Percentiles rank a stretch among this genome's conserved stretches.
Evolutionary conservation across 164 flowering plant species (phyloP).

Genomic region (Vitis rupestris): DNA sequence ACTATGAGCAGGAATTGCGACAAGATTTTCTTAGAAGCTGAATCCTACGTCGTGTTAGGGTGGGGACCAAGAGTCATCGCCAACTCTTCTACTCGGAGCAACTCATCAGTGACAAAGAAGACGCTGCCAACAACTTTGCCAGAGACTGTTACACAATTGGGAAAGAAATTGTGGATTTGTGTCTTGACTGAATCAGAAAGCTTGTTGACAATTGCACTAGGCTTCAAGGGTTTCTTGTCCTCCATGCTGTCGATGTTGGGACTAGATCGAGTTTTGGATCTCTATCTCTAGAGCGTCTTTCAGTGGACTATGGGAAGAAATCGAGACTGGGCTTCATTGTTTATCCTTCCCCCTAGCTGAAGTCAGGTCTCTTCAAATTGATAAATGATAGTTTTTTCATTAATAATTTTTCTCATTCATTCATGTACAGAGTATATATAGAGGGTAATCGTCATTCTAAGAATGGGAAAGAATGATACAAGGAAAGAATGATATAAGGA

Average conservation of each 20-base stretch:
- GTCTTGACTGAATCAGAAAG: conserved; percentile 64
- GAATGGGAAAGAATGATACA: no score
- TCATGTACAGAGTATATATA: no score
- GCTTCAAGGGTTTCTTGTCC: conserved; percentile 68
- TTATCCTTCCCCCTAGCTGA: conserved; percentile 60
- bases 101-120: conserved; percentile 24
- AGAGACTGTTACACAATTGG: conserved; percentile 73
- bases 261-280: conserved; percentile 77
- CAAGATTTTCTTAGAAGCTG: no score
- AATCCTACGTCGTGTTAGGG: conserved; percentile 2
- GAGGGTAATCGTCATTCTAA: no score
- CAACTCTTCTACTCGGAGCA: conserved; percentile 63
- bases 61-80: conserved; percentile 55
- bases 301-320: conserved; percentile 34
- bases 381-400: no score
- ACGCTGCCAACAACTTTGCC: conserved; percentile 66
- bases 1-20: no score
- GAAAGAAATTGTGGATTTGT: conserved; percentile 67
- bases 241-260: conserved; percentile 74
- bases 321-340: background rate
- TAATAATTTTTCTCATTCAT: no score
- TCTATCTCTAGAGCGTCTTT: conserved; percentile 58
- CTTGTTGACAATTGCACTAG: conserved; percentile 75
- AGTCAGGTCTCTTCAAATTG: no score
- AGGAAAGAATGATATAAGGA: no score